Evolutionary conservation across 2,329 filamentous ascomycete genomes (phyloP), one percentile per base, ranked within the genome.

Genomic region (Uncinocarpus reesii): DNA sequence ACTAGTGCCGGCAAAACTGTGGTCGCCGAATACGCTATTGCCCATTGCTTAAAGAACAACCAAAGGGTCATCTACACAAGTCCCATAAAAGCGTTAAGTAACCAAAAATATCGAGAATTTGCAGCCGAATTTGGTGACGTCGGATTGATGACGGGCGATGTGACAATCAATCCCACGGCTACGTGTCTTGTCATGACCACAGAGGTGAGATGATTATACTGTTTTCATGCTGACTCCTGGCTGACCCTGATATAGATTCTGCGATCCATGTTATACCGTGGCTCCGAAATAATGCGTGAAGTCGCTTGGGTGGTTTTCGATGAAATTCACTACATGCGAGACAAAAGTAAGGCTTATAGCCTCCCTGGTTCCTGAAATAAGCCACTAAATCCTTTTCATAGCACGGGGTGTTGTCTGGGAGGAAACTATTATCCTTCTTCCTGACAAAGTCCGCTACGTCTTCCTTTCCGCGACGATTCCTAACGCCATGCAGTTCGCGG

Each of bases 111-210:
- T 66, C 78, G 92, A 72, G 92, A 98, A 63, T 98, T 98, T 66
- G 82, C 85, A 57, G 86, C 85, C 35, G 86, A 95, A 51, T 98
- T 98, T 70, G 90, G 89, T 51, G 92, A 98, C 63, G 90, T 95
- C 44, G 92, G 92, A 50, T 75, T 98, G 53, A 96, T 98, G 90
- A 98, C 92, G 4, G 92, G 92, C 61, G 92, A 98, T 77, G 90
- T 96, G 54, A 98, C 92, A 20, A 98, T 98, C 68, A 98, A 98
- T 65, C 93, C 93, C 3, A 96, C 92, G 2, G 92, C 92, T 11
- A 96, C 89, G 52, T 98, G 92, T 65, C 73, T 98, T 50, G 92
- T 98, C 60, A 98, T 98, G 92, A 98, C 92, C 0, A 98, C 92
- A 0, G 92, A 98, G 65, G 69, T 71, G 60, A 51, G 60, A 51